Base-by-base conservation (phyloP, 1,139 yeast genomes). In the Saccharomyces hybrid region DNA sequence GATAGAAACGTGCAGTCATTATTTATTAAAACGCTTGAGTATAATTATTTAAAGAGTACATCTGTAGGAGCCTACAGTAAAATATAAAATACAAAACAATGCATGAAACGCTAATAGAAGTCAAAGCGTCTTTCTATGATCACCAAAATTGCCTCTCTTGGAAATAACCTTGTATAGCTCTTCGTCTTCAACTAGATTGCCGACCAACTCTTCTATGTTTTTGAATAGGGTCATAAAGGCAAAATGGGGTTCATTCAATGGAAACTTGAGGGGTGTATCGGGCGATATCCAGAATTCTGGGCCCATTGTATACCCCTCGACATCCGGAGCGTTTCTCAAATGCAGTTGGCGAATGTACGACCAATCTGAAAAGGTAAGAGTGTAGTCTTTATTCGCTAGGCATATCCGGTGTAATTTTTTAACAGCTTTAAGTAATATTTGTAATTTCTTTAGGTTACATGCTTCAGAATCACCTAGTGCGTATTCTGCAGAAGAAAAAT, bases 161-260 rank as follows among this genome's bases (percentile, higher is more conserved):
- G 12, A 9, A 2, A 29, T 50, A 28, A 12, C 52, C 21, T 26
- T 31, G 26, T 14, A 50, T 11, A 9, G 49, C 24, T 34, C 47
- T 24, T 52, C 52, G 9, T 59, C 60, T 5, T 53, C 52, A 2
- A 60, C 46, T 4, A 64, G 41, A 2, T 58, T 53, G 4, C 54
- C 55, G 2, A 61, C 49, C 1, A 58, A 26, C n/a, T 48, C 46
- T 46, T 64, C 70, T 5, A 71, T 54, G 46, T 61, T 64, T 8
- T 55, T 59, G 47, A 68, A 65, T 2, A 72, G 50, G 21, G 67
- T 58, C 31, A 63, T 71, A 26, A 83, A 71, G 52, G 86, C 78
- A 62, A 80, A 86, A 56, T 82, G 79, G 0, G 89, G 82, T 64
- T 88, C 90, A 59, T 77, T 78, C 47, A 84, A 70, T 0, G 93